Evolutionary conservation across 257 asterid species (phyloP).

Genomic region (Solanum sitiens): DNA sequence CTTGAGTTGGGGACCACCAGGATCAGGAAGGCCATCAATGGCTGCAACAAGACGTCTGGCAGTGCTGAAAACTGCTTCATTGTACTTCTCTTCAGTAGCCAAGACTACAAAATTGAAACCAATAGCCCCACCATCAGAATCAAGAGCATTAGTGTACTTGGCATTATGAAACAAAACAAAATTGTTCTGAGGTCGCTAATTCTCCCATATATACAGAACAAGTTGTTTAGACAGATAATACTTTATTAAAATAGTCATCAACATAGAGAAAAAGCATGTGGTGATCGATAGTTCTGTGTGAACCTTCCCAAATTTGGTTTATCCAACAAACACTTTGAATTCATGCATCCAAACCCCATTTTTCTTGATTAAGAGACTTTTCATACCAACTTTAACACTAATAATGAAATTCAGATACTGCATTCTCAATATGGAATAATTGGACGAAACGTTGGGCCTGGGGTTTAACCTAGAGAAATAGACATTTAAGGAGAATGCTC

Average conservation of each 20-base stretch:
- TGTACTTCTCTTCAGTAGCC: slow-evolving; percentile 92
- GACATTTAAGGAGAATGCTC: background rate
- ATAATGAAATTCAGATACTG: background rate
- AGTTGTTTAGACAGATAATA: background rate
- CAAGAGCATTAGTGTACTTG: background rate
- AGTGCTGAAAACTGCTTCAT: slow-evolving; percentile 68
- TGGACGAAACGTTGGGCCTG: background rate
- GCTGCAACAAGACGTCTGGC: slow-evolving; percentile 84
- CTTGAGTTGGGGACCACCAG: slow-evolving; percentile 74
- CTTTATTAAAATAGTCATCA: background rate
- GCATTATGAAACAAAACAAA: background rate
- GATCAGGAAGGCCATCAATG: slow-evolving; percentile 91
- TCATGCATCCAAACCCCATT: background rate
- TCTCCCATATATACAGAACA: background rate
- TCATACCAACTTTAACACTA: background rate
- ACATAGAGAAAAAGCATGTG: background rate
- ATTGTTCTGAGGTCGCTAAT: background rate
- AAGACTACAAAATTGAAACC: slow-evolving; percentile 45
- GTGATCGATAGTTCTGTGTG: background rate
- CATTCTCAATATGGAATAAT: background rate
- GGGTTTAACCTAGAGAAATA: background rate
- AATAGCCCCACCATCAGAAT: background rate
- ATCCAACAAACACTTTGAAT: background rate
- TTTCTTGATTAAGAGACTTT: background rate
- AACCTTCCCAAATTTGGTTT: background rate